Evolutionary conservation across 73 alveolate genomes (phyloP), one percentile per base, ranked within the genome.

Genomic region (Blepharisma japonicum): DNA sequence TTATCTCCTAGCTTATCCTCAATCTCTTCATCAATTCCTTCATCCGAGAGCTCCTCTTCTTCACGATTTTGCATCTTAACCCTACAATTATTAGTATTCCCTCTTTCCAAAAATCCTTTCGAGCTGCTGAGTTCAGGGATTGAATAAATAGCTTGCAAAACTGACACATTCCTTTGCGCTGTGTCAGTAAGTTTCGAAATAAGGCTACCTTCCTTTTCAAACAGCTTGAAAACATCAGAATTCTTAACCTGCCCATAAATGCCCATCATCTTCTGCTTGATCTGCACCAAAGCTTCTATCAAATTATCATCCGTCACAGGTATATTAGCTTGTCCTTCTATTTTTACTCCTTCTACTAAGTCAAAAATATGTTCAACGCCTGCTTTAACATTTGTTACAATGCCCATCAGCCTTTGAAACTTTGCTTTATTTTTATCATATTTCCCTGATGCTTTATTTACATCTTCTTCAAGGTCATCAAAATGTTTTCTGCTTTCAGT

Each of bases 301-400:
- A 92, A 61, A 8, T 88, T 87, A 45, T 90, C 90, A 78, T 92
- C 98, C 25, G 93, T 71, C 3, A 90, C 83, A 0, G 77, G 83
- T 27, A 90, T 81, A 67, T 86, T 90, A 9, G 96, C 91, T 66
- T 81, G 77, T 39, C 94, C 96, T 70, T 90, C 98, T 46, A 90
- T 74, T 55, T 90, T 89, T 47, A 87, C 61, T 66, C 83, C 90
- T 14, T 77, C 90, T 11, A 90, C 67, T 55, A 86, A 87, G 20
- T 92, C 95, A 81, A 84, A 77, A 14, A 92, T 71, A 79, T 92
- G 98, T 71, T 90, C 98, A 51, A 92, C 87, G n/a, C 98, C 98
- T 18, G 94, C 94, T 77, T 90, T 90, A 1, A 87, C 87, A 78
- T 90, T 83, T 45, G 86, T 91, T 46, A 92, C 54, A 3, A 87